Evolutionary conservation across 1,284 basidiomycete species (phyloP).

Genomic region (Naganishia sp.): DNA sequence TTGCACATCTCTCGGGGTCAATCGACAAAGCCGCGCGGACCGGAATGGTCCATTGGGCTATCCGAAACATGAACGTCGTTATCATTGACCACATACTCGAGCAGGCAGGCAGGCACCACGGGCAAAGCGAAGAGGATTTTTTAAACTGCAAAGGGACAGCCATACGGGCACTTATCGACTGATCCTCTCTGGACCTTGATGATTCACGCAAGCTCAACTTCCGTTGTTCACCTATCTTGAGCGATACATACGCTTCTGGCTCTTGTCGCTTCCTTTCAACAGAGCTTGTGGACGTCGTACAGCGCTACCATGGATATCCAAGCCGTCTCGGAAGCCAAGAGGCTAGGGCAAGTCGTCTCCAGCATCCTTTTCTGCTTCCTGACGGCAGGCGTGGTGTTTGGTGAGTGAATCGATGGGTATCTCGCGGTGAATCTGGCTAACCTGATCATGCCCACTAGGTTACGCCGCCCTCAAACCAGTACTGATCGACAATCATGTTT

Average conservation of each 20-base stretch:
- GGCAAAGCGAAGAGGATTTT: no score
- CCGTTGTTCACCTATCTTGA: no score
- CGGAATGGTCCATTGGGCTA: no score
- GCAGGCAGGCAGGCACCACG: neutral
- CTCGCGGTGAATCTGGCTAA: neutral
- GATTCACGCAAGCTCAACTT: no score
- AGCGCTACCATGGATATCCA: constrained; percentile 19
- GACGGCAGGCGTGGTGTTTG: constrained; percentile 43
- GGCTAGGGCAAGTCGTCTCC: constrained; percentile 36
- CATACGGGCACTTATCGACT: no score
- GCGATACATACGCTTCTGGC: no score
- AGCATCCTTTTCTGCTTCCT: constrained; percentile 42
- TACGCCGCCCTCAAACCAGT: constrained; percentile 45
- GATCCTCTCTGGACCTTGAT: no score
- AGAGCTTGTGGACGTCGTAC: neutral
- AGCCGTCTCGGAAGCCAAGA: constrained; percentile 20
- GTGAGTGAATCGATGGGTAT: constrained; percentile 26
- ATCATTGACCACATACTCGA: neutral
- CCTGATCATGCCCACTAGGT: constrained; percentile 27
- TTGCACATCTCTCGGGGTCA: no score
- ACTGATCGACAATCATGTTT: constrained; percentile 39
- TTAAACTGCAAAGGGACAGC: no score
- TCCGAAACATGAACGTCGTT: constrained; percentile 11
- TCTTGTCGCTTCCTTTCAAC: neutral
- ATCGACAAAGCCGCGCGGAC: no score